phyloP scores from a whole-genome alignment of 208 protist species.

The Crithidia acanthocephali region DNA sequence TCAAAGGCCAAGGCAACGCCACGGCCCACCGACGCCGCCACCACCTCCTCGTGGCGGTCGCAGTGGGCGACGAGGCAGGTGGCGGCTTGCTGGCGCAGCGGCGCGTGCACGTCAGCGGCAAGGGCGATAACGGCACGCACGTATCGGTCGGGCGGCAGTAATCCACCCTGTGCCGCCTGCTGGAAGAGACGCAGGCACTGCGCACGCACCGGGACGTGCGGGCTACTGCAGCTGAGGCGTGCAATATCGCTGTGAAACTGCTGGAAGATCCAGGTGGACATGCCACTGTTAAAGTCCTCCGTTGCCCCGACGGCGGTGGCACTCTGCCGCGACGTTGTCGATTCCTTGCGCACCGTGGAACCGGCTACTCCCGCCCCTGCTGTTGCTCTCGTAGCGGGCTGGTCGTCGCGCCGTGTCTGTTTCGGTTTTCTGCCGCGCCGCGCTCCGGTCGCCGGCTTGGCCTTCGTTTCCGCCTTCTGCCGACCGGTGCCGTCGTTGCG shows the following conservation, averaged over 20 bases:
- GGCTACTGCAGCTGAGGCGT: constrained; percentile 41
- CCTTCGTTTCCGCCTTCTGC: neutral
- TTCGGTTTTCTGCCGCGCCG: neutral
- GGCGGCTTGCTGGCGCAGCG: constrained; percentile 53
- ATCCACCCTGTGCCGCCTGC: constrained; percentile 55
- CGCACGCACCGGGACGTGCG: constrained; percentile 43
- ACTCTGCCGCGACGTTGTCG: neutral
- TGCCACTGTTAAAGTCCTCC: constrained; percentile 76
- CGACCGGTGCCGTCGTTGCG: neutral
- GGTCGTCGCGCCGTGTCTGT: neutral
- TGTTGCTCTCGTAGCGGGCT: neutral
- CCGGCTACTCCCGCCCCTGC: neutral
- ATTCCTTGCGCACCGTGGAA: neutral
- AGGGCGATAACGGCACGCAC: constrained; percentile 59
- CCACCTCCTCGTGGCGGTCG: constrained; percentile 67
- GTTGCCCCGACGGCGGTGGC: neutral
- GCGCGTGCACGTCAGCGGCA: constrained; percentile 48
- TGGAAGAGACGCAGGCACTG: constrained; percentile 70
- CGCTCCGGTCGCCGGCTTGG: neutral
- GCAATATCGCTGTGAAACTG: constrained; percentile 61
- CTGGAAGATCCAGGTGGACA: constrained; percentile 88
- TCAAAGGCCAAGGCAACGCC: constrained; percentile 62
- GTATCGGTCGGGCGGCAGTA: constrained; percentile 78
- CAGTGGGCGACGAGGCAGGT: constrained; percentile 40
- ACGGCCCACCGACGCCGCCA: constrained; percentile 43